Evolutionary conservation across 2,329 filamentous ascomycete genomes (phyloP), one percentile per base, ranked within the genome.

Genomic region (Paracoccidioides brasiliensis): DNA sequence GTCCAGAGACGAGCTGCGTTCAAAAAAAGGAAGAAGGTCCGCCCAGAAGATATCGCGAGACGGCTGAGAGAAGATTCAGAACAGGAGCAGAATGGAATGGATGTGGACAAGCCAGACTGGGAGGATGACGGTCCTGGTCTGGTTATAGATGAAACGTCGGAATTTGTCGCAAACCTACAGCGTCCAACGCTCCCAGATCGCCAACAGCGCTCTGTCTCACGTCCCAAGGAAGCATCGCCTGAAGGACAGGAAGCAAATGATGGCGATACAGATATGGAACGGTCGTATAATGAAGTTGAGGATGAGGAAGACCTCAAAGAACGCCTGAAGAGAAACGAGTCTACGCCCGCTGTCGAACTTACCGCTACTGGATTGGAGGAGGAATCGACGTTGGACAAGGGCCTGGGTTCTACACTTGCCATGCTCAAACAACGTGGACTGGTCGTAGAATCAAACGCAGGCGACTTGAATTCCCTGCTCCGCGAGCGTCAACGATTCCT

Each of bases 61-160:
- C 86, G 93, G 65, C 74, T 98, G 42, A 76, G 78, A 57, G 82
- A 87, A 66, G 83, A 87, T 62, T 73, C 65, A 3, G 60, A 62
- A 55, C 66, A 68, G 41, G 74, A 73, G 3, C 75, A 75, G 53
- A 74, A 73, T 0, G 72, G 74, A 8, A 74, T 80, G 65, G 84
- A 82, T 22, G 80, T 83, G 35, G 82, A 84, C 52, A 73, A 78
- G 3, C 74, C 71, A 14, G 74, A 77, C 0, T 74, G 74, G 22
- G 66, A 71, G 8, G 76, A 78, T 44, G 76, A 79, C 52, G 74
- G 74, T 38, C 76, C 75, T 2, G 91, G 90, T 1, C 76, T 98
- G 1, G 80, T 96, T n/a, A 90, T 98, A 56, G 91, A 96, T 58
- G 93, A 96, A 67, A 95, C 91, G 0, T 90, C 90, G 0, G 90